Evolutionary conservation across 345 rosid genomes (phyloP).

Genomic region (Pistacia vera): DNA sequence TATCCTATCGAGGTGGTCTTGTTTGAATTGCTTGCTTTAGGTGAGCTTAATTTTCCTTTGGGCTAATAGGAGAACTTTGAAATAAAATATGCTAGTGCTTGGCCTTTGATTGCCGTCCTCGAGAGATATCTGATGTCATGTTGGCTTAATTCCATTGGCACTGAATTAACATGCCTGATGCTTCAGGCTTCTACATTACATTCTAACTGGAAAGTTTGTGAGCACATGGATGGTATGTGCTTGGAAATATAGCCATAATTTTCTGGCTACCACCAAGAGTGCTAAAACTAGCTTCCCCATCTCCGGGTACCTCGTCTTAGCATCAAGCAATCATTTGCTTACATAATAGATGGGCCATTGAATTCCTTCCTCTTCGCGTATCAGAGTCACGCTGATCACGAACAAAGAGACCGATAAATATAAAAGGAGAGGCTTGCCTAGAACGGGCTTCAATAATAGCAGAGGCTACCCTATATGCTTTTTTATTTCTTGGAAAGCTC

Average conservation of each 20-base stretch:
- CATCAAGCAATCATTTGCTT: background rate
- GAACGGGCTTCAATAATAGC: background rate
- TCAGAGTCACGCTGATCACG: background rate
- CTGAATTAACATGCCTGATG: background rate
- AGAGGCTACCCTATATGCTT: fast-evolving
- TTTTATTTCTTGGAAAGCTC: background rate
- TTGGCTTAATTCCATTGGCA: background rate
- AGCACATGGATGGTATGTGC: background rate
- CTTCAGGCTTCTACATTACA: background rate
- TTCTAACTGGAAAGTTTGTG: background rate
- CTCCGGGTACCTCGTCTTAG: background rate
- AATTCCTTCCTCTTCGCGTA: no score
- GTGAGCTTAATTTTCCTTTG: no score
- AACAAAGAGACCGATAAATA: no score
- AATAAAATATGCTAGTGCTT: background rate
- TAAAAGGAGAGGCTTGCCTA: no score
- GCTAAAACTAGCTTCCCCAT: background rate
- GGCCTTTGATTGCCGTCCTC: background rate
- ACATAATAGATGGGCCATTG: background rate
- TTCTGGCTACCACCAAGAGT: background rate
- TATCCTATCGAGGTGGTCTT: no score
- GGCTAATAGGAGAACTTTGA: no score
- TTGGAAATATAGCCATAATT: background rate
- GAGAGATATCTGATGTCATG: background rate
- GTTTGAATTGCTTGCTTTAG: no score